Conservation (phyloP, 169 alveolate genomes). For the Plasmodium gaboni region DNA sequence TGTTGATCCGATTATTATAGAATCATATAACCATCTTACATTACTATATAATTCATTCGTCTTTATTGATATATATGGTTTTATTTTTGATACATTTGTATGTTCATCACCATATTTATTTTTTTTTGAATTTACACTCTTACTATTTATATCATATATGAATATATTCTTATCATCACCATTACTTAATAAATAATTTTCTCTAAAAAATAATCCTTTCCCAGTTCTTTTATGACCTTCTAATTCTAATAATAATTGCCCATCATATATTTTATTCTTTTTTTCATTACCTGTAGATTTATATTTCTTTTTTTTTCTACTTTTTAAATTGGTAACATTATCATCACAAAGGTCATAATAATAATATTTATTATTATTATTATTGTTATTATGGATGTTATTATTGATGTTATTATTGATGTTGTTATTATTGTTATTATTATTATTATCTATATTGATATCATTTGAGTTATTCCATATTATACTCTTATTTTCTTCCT, state of each 20-base stretch:
- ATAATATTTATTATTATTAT: no score
- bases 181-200: constrained; percentile 55
- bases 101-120: constrained; percentile 15
- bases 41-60: constrained; percentile 60
- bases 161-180: constrained; percentile 60
- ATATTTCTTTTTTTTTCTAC: not conserved
- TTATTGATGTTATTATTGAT: no score
- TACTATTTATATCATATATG: constrained; percentile 50
- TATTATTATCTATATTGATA: no score
- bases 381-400: no score
- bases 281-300: not conserved
- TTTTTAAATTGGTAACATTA: not conserved
- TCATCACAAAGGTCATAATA: no score
- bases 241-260: constrained; percentile 46
- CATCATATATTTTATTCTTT: constrained; percentile 22
- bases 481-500: constrained; percentile 12
- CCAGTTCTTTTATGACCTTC: constrained; percentile 56
- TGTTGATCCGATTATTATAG: constrained; percentile 42
- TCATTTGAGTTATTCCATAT: no score
- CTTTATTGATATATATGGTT: constrained; percentile 46
- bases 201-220: constrained; percentile 38
- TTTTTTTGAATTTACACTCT: not conserved
- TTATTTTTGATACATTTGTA: constrained; percentile 26
- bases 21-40: constrained; percentile 64
- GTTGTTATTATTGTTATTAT: no score